Conservation (phyloP, 2,329 filamentous ascomycete genomes). For the Pyrenophora tritici-repentis region DNA sequence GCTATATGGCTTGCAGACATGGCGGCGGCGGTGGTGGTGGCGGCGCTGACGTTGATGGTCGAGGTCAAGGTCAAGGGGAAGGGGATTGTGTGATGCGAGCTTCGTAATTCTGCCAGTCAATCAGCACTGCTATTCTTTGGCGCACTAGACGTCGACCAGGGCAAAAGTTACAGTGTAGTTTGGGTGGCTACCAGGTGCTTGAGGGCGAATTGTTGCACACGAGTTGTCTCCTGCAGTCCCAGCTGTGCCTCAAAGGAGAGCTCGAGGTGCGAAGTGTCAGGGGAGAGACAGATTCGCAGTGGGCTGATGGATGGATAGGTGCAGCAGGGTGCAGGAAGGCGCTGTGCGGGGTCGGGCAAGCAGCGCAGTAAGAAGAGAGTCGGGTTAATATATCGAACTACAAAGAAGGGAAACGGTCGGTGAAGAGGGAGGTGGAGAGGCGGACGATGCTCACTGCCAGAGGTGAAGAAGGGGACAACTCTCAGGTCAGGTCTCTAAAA, state of each 20-base stretch:
- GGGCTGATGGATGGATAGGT: slow-evolving; percentile 23
- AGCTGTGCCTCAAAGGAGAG: slow-evolving; percentile 41
- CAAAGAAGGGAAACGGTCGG: slow-evolving; percentile 27
- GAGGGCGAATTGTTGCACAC: slow-evolving; percentile 16
- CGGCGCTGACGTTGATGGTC: slow-evolving; percentile 33
- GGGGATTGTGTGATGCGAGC: neutral
- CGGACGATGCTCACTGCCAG: slow-evolving; percentile 16
- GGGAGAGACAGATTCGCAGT: slow-evolving; percentile 15
- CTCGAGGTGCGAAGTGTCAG: slow-evolving; percentile 25
- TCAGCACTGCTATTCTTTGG: slow-evolving; percentile 3
- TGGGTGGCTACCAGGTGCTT: slow-evolving; percentile 2
- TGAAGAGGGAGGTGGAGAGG: slow-evolving; percentile 9
- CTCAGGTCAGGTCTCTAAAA: slow-evolving; percentile 11
- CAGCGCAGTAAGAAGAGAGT: slow-evolving; percentile 26
- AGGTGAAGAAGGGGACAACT: slow-evolving; percentile 10
- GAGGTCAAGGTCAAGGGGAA: neutral
- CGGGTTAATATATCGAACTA: slow-evolving; percentile 27
- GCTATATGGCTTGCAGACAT: slow-evolving; percentile 57
- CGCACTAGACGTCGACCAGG: neutral
- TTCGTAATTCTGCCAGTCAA: slow-evolving; percentile 8
- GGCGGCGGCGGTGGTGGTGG: slow-evolving; percentile 17
- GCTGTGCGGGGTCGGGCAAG: slow-evolving; percentile 16
- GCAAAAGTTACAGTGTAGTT: slow-evolving; percentile 13
- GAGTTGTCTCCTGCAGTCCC: slow-evolving; percentile 36
- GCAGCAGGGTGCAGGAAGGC: slow-evolving; percentile 12